These are phyloP conservation scores for Colletotrichum truncatum DNA, from an alignment of 2,329 filamentous ascomycete species.

Conservation along the genomic window DNA sequence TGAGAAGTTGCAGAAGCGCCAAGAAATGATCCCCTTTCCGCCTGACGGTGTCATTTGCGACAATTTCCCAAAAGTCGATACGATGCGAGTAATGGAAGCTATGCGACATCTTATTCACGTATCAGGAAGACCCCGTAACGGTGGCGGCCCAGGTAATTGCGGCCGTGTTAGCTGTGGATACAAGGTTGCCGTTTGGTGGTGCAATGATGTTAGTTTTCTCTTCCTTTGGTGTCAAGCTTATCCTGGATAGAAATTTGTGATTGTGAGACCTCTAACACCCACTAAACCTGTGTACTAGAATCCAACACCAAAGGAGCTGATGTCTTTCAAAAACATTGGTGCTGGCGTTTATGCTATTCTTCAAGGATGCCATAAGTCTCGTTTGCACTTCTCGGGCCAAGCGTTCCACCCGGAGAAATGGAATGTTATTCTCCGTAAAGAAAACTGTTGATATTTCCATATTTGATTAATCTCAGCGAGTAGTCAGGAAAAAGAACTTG, in stretches of 20 bases:
- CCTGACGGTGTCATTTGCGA: not conserved
- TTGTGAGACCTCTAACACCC: not conserved
- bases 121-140: not conserved
- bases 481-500: fast-evolving
- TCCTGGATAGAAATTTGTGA: no score
- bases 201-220: not conserved
- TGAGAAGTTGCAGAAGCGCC: not conserved
- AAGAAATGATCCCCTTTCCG: not conserved
- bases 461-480: no score
- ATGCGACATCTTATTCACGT: not conserved
- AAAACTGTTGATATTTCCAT: not conserved
- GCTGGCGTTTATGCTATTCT: not conserved
- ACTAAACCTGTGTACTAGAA: not conserved
- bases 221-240: no score
- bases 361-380: not conserved
- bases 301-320: not conserved
- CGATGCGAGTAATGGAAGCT: not conserved
- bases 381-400: not conserved
- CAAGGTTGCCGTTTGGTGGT: conserved; percentile 1
- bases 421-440: not conserved
- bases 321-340: not conserved
- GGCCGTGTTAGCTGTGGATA: not conserved
- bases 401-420: not conserved
- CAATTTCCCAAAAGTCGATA: not conserved
- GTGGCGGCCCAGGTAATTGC: not conserved